Conservation (phyloP, 495 filamentous ascomycete species). For the Eremomyces bilateralis region DNA sequence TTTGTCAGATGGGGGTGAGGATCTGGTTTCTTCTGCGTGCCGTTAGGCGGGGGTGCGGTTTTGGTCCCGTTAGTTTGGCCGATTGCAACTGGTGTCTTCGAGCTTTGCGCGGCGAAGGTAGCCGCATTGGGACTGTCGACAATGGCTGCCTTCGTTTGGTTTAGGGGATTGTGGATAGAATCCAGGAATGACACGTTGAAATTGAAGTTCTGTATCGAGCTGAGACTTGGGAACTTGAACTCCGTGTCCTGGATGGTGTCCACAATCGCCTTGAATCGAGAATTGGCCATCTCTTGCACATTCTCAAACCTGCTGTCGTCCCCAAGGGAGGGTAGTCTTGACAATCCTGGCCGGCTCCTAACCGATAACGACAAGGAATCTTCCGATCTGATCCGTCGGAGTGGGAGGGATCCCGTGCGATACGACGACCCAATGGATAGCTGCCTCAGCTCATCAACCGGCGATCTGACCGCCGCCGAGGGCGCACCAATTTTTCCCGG, state of each 20-base stretch:
- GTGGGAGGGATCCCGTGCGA: neutral
- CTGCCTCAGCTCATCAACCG: neutral
- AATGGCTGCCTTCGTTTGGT: neutral
- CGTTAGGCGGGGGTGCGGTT: neutral
- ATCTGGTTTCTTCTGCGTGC: neutral
- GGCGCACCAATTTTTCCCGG: neutral
- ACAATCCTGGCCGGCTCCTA: constrained; percentile 32
- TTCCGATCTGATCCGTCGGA: constrained; percentile 50
- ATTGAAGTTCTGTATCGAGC: constrained; percentile 10
- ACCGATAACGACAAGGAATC: constrained; percentile 44
- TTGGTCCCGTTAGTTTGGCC: neutral
- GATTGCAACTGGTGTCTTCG: too few relatives aligned
- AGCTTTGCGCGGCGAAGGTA: neutral
- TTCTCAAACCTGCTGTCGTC: constrained; percentile 70
- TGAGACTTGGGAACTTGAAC: constrained; percentile 44
- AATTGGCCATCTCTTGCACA: constrained; percentile 62
- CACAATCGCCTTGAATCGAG: constrained; percentile 72
- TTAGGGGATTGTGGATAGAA: neutral
- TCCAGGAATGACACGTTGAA: neutral
- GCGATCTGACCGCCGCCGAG: neutral
- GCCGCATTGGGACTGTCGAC: neutral
- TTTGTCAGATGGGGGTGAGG: constrained; percentile 24
- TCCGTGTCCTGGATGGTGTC: constrained; percentile 67
- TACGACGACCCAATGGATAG: neutral
- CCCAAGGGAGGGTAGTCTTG: constrained; percentile 59